These are phyloP conservation scores for Verticillium nonalfalfae DNA, from an alignment of 2,329 filamentous ascomycete species.

Conservation along the genomic window DNA sequence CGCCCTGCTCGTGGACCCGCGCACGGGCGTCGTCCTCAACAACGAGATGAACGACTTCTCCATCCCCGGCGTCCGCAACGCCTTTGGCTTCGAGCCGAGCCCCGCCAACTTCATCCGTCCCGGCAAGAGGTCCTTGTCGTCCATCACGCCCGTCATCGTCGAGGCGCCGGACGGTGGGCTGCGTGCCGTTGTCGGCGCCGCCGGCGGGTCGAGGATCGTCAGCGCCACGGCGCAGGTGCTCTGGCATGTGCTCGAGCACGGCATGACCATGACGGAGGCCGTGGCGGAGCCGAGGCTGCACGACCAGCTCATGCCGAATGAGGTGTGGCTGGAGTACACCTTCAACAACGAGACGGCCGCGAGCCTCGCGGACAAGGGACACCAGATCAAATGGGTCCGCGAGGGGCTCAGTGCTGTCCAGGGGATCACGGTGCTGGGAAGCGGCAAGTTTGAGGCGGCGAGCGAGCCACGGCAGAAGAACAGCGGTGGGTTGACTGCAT, in stretches of 20 bases:
- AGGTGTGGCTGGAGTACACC: constrained; percentile 58
- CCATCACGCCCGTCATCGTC: constrained; percentile 73
- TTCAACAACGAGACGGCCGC: constrained; percentile 61
- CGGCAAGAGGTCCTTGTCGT: constrained; percentile 76
- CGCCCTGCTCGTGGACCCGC: constrained; percentile 68
- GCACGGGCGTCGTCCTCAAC: constrained; percentile 76
- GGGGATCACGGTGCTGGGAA: constrained; percentile 51
- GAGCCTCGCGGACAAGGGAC: constrained; percentile 57
- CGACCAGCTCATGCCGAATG: constrained; percentile 74
- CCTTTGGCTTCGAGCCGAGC: constrained; percentile 78
- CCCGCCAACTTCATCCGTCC: constrained; percentile 76
- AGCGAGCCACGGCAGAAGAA: constrained; percentile 69
- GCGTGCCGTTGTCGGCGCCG: constrained; percentile 65
- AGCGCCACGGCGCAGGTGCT: constrained; percentile 70
- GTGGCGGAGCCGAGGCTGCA: constrained; percentile 65
- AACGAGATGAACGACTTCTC: constrained; percentile 77
- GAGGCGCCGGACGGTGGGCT: constrained; percentile 57
- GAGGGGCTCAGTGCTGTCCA: constrained; percentile 65
- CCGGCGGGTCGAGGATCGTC: constrained; percentile 79
- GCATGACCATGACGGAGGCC: constrained; percentile 52
- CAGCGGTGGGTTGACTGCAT: constrained; percentile 53
- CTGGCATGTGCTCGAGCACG: constrained; percentile 64
- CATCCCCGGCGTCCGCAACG: constrained; percentile 69
- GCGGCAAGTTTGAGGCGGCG: constrained; percentile 71
- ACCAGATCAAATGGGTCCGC: constrained; percentile 65